A percentile compares a stretch with the other conserved stretches of the same genome.
These are phyloP conservation scores for Parasitella parasitica DNA, from an alignment of 371 early-diverging fungal species.

Conservation along the genomic window DNA sequence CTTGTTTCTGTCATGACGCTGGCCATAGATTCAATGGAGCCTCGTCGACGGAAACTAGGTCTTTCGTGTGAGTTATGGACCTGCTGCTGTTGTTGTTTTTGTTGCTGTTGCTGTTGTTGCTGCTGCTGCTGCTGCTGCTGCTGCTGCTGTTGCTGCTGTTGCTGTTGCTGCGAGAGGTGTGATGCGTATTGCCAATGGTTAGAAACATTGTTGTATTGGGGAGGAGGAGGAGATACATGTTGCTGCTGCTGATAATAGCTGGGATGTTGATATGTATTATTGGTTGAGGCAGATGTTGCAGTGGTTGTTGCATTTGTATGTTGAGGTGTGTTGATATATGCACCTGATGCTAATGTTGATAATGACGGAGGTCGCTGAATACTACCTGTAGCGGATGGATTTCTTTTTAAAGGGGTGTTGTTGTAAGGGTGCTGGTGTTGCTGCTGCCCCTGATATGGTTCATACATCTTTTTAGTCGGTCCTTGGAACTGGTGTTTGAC, in stretches of 20 bases:
- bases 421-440: neutral
- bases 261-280: neutral
- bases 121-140: neutral
- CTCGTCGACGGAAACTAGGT: conserved; percentile 32
- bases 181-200: neutral
- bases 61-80: neutral
- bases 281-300: neutral
- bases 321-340: neutral
- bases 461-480: neutral
- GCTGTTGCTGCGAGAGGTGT: neutral
- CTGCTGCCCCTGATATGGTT: neutral
- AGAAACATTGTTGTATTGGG: neutral
- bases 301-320: neutral
- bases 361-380: neutral
- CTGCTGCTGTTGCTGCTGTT: neutral
- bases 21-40: conserved; percentile 35
- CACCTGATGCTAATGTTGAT: neutral
- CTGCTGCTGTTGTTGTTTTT: neutral
- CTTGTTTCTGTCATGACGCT: conserved; percentile 33
- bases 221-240: neutral
- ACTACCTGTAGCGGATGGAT: neutral
- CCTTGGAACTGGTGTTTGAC: neutral
- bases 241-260: neutral
- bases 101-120: neutral
- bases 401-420: neutral